phyloP scores from a whole-genome alignment of 2,329 filamentous ascomycete genomes.

The Ophiosphaerella narmari region DNA sequence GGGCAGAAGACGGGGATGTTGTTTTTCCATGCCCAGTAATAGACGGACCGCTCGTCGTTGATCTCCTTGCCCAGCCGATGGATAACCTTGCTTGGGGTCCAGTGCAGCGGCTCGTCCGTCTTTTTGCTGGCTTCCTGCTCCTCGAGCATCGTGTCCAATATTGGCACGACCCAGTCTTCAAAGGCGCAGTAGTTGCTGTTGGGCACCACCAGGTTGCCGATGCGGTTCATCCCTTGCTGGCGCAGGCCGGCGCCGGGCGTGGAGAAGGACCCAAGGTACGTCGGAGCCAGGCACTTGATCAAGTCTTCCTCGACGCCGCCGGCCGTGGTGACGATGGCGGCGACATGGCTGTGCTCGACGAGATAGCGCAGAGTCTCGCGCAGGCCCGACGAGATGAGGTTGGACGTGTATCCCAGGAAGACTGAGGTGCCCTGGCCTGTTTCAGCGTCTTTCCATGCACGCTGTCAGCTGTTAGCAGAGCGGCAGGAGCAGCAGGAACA shows the following conservation, averaged over 20 bases:
- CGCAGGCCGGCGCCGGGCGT: slow-evolving; percentile 78
- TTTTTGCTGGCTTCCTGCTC: slow-evolving; percentile 84
- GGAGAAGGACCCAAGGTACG: slow-evolving; percentile 87
- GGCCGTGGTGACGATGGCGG: slow-evolving; percentile 91
- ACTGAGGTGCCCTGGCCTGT: slow-evolving; percentile 83
- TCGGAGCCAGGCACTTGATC: slow-evolving; percentile 95
- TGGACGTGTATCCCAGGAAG: slow-evolving; percentile 96
- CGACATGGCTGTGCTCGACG: slow-evolving; percentile 89
- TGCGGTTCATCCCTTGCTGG: slow-evolving; percentile 86
- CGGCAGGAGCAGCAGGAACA: neutral
- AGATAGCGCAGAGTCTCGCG: slow-evolving; percentile 90
- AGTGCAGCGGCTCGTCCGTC: slow-evolving; percentile 72
- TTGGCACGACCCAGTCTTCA: slow-evolving; percentile 96
- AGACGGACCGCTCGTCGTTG: slow-evolving; percentile 86
- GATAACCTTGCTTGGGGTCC: slow-evolving; percentile 94
- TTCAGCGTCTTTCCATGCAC: slow-evolving; percentile 79
- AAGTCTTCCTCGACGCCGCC: slow-evolving; percentile 97
- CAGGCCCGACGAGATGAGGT: slow-evolving; percentile 94
- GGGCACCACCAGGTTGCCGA: slow-evolving; percentile 92
- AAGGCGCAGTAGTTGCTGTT: slow-evolving; percentile 98
- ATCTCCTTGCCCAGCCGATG: slow-evolving; percentile 90
- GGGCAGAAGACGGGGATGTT: slow-evolving; percentile 97
- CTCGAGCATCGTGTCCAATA: slow-evolving; percentile 89
- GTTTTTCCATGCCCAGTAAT: slow-evolving; percentile 98
- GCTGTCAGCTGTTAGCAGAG: slow-evolving; percentile 53